Conservation (phyloP, 257 asterid genomes). For the Solanum chmielewskii region DNA sequence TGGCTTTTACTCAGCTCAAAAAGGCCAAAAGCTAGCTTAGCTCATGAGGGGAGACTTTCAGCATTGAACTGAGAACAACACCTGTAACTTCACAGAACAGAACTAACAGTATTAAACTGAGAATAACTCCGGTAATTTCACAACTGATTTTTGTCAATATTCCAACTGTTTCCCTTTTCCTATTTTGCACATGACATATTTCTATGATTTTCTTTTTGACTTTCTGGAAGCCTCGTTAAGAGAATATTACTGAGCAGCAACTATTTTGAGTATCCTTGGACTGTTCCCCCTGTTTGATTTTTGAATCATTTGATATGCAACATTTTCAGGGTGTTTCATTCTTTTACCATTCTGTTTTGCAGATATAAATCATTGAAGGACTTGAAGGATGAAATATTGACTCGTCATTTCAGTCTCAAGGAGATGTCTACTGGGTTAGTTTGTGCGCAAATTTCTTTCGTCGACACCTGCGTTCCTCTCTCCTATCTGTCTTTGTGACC, state of each 20-base stretch:
- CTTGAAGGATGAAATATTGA: constrained; percentile 56
- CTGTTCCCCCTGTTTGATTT: not conserved
- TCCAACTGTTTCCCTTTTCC: not conserved
- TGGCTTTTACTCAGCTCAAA: not conserved
- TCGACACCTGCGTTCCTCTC: not conserved
- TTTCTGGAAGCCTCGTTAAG: not conserved
- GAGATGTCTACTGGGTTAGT: constrained; percentile 90
- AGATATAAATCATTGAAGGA: constrained; percentile 85
- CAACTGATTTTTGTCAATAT: not conserved
- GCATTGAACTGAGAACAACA: not conserved
- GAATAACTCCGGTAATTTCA: not conserved
- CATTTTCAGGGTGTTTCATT: not conserved
- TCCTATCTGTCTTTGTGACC: not conserved
- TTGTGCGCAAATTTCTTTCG: not conserved
- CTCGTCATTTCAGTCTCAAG: constrained; percentile 37
- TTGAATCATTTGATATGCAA: not conserved
- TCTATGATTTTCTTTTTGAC: not conserved
- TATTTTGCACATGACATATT: not conserved
- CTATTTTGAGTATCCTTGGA: not conserved
- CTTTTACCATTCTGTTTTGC: not conserved
- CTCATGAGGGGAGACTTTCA: not conserved
- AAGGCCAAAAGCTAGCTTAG: not conserved
- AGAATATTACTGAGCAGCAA: not conserved
- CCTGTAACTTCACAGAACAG: not conserved
- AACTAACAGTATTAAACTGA: not conserved